phyloP scores from a whole-genome alignment of 192 early-diverging fungal species.

The Coemansia sp. region DNA sequence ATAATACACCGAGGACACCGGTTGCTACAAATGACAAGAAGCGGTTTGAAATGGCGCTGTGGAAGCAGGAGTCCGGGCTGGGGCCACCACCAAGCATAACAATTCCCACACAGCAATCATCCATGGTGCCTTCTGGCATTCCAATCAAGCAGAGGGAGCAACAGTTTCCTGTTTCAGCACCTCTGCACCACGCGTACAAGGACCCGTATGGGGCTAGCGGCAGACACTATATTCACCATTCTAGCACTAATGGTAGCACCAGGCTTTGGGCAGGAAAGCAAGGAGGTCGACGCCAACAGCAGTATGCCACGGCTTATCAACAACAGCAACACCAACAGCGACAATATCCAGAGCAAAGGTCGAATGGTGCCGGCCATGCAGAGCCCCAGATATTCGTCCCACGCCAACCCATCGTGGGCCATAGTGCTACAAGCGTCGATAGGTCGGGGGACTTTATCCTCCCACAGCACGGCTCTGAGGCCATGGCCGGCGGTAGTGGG shows the following conservation, averaged over 20 bases:
- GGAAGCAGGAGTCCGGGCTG: slow-evolving; percentile 30
- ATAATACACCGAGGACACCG: not conserved
- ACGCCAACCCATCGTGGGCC: slow-evolving; percentile 24
- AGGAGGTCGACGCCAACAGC: not conserved
- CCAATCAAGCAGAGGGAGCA: not conserved
- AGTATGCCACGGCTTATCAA: not conserved
- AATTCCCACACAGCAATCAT: too few species aligned
- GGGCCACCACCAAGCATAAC: slow-evolving; percentile 20
- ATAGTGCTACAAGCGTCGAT: slow-evolving; percentile 32
- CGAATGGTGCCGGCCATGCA: not conserved
- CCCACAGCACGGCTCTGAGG: not conserved
- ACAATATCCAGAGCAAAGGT: not conserved
- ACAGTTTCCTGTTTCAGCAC: not conserved
- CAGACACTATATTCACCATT: too few species aligned
- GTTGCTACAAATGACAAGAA: slow-evolving; percentile 12
- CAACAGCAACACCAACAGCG: not conserved
- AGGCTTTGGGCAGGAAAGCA: too few species aligned
- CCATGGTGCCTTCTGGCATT: too few species aligned
- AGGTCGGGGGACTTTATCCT: slow-evolving; percentile 28
- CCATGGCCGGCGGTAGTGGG: not conserved
- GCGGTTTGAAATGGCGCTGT: slow-evolving; percentile 23
- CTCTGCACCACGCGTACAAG: not conserved
- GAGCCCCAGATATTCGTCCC: slow-evolving; percentile 36
- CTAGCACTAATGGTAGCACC: too few species aligned
- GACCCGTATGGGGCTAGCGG: not conserved